Evolutionary conservation across 306 rosid genomes (phyloP).

Genomic region (Abrus precatorius): DNA sequence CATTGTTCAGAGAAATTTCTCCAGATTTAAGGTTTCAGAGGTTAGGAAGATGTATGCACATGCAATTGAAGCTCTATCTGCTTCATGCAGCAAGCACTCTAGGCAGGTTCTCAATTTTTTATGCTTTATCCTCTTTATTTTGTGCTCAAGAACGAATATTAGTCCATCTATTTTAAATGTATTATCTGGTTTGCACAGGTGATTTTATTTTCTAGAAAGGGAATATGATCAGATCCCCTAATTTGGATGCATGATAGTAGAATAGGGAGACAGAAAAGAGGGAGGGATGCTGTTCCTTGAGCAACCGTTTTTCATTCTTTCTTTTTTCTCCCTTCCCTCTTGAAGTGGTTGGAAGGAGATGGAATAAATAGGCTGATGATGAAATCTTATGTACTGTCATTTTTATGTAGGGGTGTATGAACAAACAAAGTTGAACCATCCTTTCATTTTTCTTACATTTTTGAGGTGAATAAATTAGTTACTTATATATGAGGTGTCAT

Average conservation of each 20-base stretch:
- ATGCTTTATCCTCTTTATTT: slow-evolving; percentile 35
- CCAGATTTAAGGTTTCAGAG: slow-evolving; percentile 91
- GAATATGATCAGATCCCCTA: slow-evolving; percentile 34
- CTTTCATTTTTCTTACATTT: slow-evolving; percentile 35
- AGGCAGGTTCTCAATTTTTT: slow-evolving; percentile 93
- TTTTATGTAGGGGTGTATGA: slow-evolving; percentile 22
- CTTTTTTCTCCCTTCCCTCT: neutral
- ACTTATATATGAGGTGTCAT: slow-evolving; percentile 18
- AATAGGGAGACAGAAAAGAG: neutral
- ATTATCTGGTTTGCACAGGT: slow-evolving; percentile 19
- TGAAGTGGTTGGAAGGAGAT: neutral
- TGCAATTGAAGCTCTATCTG: slow-evolving; percentile 93
- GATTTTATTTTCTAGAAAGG: slow-evolving; percentile 15
- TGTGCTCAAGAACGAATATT: neutral
- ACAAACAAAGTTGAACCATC: slow-evolving; percentile 32
- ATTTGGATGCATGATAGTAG: slow-evolving; percentile 1
- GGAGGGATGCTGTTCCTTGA: slow-evolving; percentile 24
- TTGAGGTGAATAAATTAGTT: slow-evolving; percentile 43
- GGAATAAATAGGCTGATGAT: neutral
- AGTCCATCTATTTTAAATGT: slow-evolving; percentile 39
- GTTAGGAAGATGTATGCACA: slow-evolving; percentile 87
- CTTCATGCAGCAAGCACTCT: slow-evolving; percentile 84
- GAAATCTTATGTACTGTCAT: slow-evolving; percentile 24
- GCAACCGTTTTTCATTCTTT: slow-evolving; percentile 9
- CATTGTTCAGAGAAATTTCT: slow-evolving; percentile 87